Evolutionary conservation across 1,139 yeast genomes (phyloP), one percentile per base, ranked within the genome.

Genomic region (Petasospora fabianii): DNA sequence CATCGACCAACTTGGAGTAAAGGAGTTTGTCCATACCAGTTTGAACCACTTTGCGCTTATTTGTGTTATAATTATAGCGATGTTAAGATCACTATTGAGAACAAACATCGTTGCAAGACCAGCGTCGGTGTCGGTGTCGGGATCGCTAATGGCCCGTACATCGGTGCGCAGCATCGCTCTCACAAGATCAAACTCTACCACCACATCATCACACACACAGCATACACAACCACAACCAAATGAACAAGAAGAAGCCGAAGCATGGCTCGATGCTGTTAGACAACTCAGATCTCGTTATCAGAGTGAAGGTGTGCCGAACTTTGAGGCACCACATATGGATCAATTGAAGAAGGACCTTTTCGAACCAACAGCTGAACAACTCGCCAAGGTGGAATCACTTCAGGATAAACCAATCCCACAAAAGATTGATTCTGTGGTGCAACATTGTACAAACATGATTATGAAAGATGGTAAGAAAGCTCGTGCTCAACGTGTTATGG

Each of bases 401-500:
- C 66, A 72, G 41, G 69, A 65, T 31, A 65, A 69, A 43, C 73
- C 77, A 16, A 65, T 86, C 26, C 96, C 96, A 14, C 59, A 69
- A 19, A 68, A 72, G 51, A 65, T 68, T 26, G 95, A 90, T 51
- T 83, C 85, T 13, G 75, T 82, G 24, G 72, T 92, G 39, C 80
- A 81, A 38, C 84, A 84, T 51, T 75, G 92, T 54, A 80, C 86
- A 41, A 87, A 90, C 60, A 73, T 88, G 65, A 80, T 92, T 44
- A 94, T 94, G 98, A 79, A 87, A 58, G 81, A 86, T 57, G 99
- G 99, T 36, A 80, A 82, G 61, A 92, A 90, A 61, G 77, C 87
- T 39, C 68, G 73, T 39, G 97, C 98, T 1, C 84, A 82, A 58
- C 82, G 75, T 54, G 70, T 74, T 39, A 72, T 94, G 47, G 75